Base-by-base conservation (phyloP, 768 basidiomycete species). In the Asterophora parasitica region DNA sequence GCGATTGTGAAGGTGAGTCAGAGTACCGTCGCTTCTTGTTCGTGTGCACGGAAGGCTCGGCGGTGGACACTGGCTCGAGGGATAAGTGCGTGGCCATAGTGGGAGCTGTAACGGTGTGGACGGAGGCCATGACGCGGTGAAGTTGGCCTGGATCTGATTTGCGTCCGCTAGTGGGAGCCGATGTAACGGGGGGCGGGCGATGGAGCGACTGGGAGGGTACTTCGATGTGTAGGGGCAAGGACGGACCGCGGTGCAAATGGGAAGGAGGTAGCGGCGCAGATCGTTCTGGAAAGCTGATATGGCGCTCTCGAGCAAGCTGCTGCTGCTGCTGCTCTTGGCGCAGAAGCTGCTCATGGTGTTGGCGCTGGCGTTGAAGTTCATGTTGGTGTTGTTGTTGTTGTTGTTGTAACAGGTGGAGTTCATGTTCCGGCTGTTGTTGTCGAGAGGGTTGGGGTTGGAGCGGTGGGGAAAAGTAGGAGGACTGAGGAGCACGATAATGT, bases 21-120 rank as follows among this genome's bases (percentile, higher is more conserved):
- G 75, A 75, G 54, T 71, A 72, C 40, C 74, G 67, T 19, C 67
- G 67, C 52, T 70, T 74, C 61, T 75, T 75, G 55, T 55, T 56
- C n/a, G 67, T 66, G 19, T 61, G 65, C 17, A 17, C 30, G 12
- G 41, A 31, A 5, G 36, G 11, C 34, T 55, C 51, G 20, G 12
- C 11, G 12, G 33, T 27, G 7, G 51, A 19, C 17, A 42, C 13
- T 42, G 43, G 20, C 33, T 46, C 46, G 7, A 48, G 34, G 19
- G 32, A 43, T n/a, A 47, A 23, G 26, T 40, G 51, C 4, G 45
- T 27, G 15, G 55, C 50, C 31, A 44, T 45, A 27, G 55, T 51
- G 44, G 42, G 49, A 34, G 38, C 36, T 35, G 37, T 46, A 37
- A 33, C 33, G 40, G 48, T 40, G 27, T 57, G 51, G 36, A 55